These are phyloP conservation scores for Xenoacremonium recifei DNA, from an alignment of 2,329 filamentous ascomycete species.

Conservation along the genomic window DNA sequence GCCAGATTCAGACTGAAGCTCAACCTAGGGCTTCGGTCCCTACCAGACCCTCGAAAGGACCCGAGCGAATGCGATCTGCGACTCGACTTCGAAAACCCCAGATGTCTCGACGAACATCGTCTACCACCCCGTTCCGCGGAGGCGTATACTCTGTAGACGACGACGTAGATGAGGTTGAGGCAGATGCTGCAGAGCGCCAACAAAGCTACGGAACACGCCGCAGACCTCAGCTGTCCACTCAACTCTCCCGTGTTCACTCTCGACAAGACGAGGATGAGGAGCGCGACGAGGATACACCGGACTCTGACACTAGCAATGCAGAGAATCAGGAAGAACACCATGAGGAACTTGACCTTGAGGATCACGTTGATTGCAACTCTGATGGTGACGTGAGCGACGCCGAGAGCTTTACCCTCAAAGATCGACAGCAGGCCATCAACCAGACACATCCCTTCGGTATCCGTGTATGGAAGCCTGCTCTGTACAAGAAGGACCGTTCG, in stretches of 20 bases:
- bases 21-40: too few relatives aligned
- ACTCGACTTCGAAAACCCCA: conserved; percentile 67
- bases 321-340: conserved; percentile 31
- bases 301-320: conserved; percentile 20
- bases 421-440: conserved; percentile 96
- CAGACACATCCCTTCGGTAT: conserved; percentile 98
- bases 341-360: conserved; percentile 42
- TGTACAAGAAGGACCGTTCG: conserved; percentile 97
- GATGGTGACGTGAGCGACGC: conserved; percentile 80
- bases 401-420: conserved; percentile 96
- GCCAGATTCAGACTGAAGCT: conserved; percentile 34
- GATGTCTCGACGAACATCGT: conserved; percentile 72
- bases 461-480: conserved; percentile 94
- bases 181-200: conserved; percentile 56
- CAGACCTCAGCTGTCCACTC: conserved; percentile 29
- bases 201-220: conserved; percentile 34
- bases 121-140: conserved; percentile 75
- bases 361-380: conserved; percentile 59
- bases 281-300: conserved; percentile 18
- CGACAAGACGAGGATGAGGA: conserved; percentile 23
- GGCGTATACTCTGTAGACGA: conserved; percentile 92
- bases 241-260: conserved; percentile 44
- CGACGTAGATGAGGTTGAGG: conserved; percentile 75
- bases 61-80: conserved; percentile 47
- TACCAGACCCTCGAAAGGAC: conserved; percentile 42